Percentiles rank a stretch among this genome's conserved stretches.
phyloP scores from a whole-genome alignment of 306 rosid genomes.

The Mimosa pudica region DNA sequence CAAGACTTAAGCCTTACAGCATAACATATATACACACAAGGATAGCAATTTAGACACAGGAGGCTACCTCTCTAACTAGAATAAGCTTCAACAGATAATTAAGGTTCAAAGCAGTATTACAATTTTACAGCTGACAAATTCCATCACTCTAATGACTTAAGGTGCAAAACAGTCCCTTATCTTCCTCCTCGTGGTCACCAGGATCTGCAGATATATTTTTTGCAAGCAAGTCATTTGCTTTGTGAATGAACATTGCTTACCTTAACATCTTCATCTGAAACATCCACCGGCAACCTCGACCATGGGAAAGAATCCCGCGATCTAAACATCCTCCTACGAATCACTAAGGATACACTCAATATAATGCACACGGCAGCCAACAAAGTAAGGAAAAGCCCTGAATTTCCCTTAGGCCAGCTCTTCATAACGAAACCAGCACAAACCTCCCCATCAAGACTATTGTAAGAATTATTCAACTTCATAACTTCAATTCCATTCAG shows the following conservation, averaged over 20 bases:
- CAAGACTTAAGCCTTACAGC: conserved; percentile 25
- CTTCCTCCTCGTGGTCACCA: conserved; percentile 10
- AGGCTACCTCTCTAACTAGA: conserved; percentile 25
- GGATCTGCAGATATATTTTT: conserved; percentile 12
- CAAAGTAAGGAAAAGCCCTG: conserved; percentile 41
- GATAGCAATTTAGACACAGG: conserved; percentile 21
- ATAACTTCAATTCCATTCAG: conserved; percentile 50
- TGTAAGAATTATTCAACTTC: conserved; percentile 44
- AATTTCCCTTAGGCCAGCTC: conserved; percentile 37
- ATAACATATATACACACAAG: conserved; percentile 31
- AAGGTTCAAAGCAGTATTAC: neutral
- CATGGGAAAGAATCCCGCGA: conserved; percentile 43
- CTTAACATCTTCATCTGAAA: conserved; percentile 33
- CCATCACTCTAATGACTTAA: conserved; percentile 28
- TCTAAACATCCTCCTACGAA: conserved; percentile 45
- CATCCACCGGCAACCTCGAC: conserved; percentile 52
- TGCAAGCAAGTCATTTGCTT: conserved; percentile 31
- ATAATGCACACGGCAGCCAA: conserved; percentile 48
- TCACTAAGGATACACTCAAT: conserved; percentile 45
- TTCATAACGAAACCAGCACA: conserved; percentile 43
- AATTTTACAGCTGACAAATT: conserved; percentile 15
- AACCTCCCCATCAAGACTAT: conserved; percentile 51
- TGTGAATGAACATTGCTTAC: conserved; percentile 9
- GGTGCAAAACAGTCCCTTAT: conserved; percentile 6
- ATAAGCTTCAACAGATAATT: neutral